Conservation (phyloP, 2,329 filamentous ascomycete species). For the Chaetomiaceae sp. region DNA sequence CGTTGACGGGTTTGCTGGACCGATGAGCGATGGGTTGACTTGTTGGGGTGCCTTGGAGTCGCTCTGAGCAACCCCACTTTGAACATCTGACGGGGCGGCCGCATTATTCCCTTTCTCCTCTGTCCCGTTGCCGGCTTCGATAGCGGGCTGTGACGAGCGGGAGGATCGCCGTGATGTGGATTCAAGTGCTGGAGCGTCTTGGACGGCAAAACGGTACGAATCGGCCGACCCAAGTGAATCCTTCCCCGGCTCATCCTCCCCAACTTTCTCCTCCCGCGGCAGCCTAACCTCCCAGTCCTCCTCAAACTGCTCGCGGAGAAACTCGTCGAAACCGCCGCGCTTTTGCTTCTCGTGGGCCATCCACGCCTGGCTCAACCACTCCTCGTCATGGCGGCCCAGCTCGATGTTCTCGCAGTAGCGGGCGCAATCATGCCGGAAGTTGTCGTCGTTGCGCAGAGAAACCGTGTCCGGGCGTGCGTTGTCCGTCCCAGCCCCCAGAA, state of each 20-base stretch:
- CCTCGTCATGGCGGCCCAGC: constrained; percentile 47
- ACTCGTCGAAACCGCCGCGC: constrained; percentile 48
- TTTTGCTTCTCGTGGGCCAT: constrained; percentile 46
- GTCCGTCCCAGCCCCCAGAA: constrained; percentile 31
- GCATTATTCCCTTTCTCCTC: background rate
- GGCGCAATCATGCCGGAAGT: constrained; percentile 40
- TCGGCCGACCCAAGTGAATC: background rate
- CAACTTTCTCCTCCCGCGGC: constrained; percentile 32
- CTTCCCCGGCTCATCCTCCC: background rate
- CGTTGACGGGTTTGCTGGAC: background rate
- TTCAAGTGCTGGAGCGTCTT: background rate
- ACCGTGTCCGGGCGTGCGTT: constrained; percentile 34
- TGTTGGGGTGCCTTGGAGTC: background rate
- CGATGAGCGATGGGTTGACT: background rate
- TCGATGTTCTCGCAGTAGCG: constrained; percentile 42
- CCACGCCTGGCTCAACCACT: constrained; percentile 51
- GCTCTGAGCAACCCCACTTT: background rate
- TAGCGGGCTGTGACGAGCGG: no score
- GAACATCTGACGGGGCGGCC: background rate
- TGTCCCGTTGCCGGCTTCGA: background rate
- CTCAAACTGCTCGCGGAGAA: constrained; percentile 42
- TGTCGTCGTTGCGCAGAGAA: constrained; percentile 38
- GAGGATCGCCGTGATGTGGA: background rate
- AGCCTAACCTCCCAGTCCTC: constrained; percentile 44
- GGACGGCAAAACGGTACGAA: background rate